Conservation (phyloP, 2,329 filamentous ascomycete species). For the Microascus cirrosus region DNA sequence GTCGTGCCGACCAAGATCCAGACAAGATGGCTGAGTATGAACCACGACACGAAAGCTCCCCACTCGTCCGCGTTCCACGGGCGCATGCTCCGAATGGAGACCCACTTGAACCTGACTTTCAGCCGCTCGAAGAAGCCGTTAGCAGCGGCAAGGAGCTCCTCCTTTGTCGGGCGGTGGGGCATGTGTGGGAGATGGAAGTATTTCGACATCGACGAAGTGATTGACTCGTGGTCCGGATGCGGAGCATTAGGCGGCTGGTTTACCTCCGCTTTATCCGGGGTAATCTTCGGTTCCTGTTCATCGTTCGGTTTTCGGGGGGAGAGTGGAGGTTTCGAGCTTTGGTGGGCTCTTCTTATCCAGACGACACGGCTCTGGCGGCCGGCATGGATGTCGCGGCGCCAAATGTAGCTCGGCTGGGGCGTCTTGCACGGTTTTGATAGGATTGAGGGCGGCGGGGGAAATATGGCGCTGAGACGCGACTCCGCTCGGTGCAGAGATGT, state of each 20-base stretch:
- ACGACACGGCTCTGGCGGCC: background rate
- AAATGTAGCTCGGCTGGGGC: background rate
- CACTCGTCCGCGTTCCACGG: constrained; percentile 97
- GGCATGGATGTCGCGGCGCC: background rate
- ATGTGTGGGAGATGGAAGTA: constrained; percentile 55
- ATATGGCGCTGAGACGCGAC: background rate
- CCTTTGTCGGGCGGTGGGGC: constrained; percentile 83
- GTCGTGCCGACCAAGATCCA: constrained; percentile 97
- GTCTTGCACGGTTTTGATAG: background rate
- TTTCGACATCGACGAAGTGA: constrained; percentile 42
- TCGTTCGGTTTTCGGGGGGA: background rate
- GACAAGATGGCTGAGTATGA: constrained; percentile 82
- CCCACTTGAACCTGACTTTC: constrained; percentile 93
- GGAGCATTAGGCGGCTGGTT: constrained; percentile 4
- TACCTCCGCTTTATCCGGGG: background rate
- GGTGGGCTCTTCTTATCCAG: constrained; percentile 1
- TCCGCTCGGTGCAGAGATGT: background rate
- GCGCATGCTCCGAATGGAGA: constrained; percentile 83
- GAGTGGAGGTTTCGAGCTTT: background rate
- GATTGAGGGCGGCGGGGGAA: background rate
- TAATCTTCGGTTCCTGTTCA: background rate
- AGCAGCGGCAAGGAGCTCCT: constrained; percentile 83
- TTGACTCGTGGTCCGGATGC: constrained; percentile 23
- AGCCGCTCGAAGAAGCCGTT: constrained; percentile 87
- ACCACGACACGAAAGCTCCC: constrained; percentile 88